Conservation (phyloP, 2,329 filamentous ascomycete genomes). For the Beauveria rudraprayagi region DNA sequence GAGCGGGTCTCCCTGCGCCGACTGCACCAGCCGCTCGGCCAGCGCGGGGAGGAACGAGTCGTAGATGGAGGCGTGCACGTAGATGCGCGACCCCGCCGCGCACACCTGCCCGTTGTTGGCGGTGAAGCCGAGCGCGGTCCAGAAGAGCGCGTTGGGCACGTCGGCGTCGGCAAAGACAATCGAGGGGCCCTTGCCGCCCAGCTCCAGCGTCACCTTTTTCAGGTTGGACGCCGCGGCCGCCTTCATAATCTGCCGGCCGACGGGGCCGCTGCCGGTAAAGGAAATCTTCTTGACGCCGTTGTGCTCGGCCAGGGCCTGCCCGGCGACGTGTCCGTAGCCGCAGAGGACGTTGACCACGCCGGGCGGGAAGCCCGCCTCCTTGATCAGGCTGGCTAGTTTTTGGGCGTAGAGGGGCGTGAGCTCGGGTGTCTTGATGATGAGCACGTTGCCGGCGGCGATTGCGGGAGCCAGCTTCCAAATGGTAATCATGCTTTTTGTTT, state of each 20-base stretch:
- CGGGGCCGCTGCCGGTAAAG: conserved; percentile 63
- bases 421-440: conserved; percentile 54
- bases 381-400: conserved; percentile 54
- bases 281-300: conserved; percentile 61
- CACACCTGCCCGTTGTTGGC: conserved; percentile 52
- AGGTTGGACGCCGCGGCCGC: conserved; percentile 47
- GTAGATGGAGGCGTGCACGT: conserved; percentile 48
- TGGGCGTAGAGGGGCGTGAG: conserved; percentile 54
- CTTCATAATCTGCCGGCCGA: conserved; percentile 61
- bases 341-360: conserved; percentile 68
- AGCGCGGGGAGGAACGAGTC: conserved; percentile 54
- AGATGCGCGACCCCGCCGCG: conserved; percentile 48
- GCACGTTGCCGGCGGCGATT: conserved; percentile 51
- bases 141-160: conserved; percentile 31
- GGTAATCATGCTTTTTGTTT: conserved; percentile 18
- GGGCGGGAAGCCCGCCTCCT: conserved; percentile 65
- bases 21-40: conserved; percentile 44
- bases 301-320: conserved; percentile 58
- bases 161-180: conserved; percentile 51
- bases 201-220: conserved; percentile 52
- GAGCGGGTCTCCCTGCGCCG: conserved; percentile 23
- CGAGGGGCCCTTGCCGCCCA: conserved; percentile 52
- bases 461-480: conserved; percentile 68
- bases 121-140: not conserved
- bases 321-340: conserved; percentile 54